These are phyloP conservation scores for Athelia sp. DNA, from an alignment of 1,284 basidiomycete genomes.

Conservation along the genomic window DNA sequence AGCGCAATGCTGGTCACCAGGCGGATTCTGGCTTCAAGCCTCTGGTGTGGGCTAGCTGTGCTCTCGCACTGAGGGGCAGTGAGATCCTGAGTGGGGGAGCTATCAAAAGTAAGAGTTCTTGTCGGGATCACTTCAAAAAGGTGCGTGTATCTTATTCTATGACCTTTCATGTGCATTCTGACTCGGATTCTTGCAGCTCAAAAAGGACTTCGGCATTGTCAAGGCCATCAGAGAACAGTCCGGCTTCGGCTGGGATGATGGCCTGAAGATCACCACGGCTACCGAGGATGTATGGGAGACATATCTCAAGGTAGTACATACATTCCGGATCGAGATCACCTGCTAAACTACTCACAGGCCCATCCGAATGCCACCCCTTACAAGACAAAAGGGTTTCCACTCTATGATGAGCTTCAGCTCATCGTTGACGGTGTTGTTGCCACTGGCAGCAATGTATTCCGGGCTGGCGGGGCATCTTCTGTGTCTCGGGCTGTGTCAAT, in stretches of 20 bases:
- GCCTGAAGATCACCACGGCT: constrained; percentile 18
- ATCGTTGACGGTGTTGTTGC: constrained; percentile 23
- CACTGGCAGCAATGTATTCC: constrained; percentile 18
- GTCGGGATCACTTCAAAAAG: background rate
- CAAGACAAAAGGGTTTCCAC: constrained; percentile 21
- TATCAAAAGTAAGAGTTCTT: background rate
- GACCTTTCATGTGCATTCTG: background rate
- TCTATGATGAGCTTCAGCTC: constrained; percentile 19
- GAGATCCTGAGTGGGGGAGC: background rate
- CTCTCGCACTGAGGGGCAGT: background rate
- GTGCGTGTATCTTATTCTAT: background rate
- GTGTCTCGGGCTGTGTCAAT: too few species aligned
- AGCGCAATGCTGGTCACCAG: too few species aligned
- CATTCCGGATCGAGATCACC: constrained; percentile 1
- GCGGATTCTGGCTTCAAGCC: too few species aligned
- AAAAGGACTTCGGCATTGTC: constrained; percentile 20
- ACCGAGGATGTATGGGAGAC: constrained; percentile 21
- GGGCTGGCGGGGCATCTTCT: constrained; percentile 7
- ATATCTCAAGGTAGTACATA: constrained; percentile 13
- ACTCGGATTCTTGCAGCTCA: constrained; percentile 15
- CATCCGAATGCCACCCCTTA: constrained; percentile 17
- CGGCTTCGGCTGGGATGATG: constrained; percentile 30
- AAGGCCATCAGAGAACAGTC: constrained; percentile 17
- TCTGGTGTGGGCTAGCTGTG: too few species aligned
- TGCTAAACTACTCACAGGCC: constrained; percentile 10